A percentile compares a stretch with the other conserved stretches of the same genome.
Evolutionary conservation across 495 filamentous ascomycete genomes (phyloP).

Genomic region (Penicilliopsis zonata): DNA sequence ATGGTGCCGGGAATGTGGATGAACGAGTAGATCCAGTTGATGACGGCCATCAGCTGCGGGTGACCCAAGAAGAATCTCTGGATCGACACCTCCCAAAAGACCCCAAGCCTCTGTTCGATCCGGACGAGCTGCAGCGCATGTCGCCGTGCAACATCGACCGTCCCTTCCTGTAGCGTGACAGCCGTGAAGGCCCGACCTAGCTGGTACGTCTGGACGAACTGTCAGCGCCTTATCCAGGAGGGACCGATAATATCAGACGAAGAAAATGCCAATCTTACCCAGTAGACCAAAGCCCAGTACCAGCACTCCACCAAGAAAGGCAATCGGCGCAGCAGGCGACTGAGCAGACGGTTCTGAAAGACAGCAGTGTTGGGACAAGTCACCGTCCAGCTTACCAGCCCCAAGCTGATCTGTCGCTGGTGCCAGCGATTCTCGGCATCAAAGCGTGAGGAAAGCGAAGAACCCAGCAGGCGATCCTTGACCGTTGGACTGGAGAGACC

Average conservation of each 20-base stretch:
- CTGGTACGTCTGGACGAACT: slow-evolving; percentile 40
- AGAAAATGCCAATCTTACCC: slow-evolving; percentile 27
- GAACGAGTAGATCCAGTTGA: slow-evolving; percentile 63
- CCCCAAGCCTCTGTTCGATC: slow-evolving; percentile 38
- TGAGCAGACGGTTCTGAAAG: slow-evolving; percentile 41
- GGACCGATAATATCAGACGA: slow-evolving; percentile 1
- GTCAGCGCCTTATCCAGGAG: slow-evolving; percentile 1
- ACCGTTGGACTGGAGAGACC: slow-evolving; percentile 14
- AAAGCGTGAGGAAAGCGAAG: slow-evolving; percentile 9
- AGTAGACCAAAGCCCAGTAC: slow-evolving; percentile 66
- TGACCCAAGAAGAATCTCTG: slow-evolving; percentile 42
- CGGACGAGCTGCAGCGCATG: slow-evolving; percentile 47
- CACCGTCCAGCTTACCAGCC: slow-evolving; percentile 21
- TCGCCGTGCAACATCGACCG: slow-evolving; percentile 40
- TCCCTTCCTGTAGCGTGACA: slow-evolving; percentile 43
- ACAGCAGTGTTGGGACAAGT: slow-evolving; percentile 41
- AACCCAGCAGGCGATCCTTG: slow-evolving; percentile 20
- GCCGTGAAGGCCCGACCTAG: slow-evolving; percentile 51
- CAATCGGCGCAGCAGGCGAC: slow-evolving; percentile 49
- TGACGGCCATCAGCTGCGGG: slow-evolving; percentile 30
- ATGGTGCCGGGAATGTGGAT: slow-evolving; percentile 77
- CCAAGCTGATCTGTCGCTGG: slow-evolving; percentile 27
- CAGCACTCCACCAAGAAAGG: slow-evolving; percentile 72
- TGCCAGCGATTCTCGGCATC: slow-evolving; percentile 24
- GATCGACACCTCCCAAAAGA: slow-evolving; percentile 44